Conservation (phyloP, 2,329 filamentous ascomycete species). For the Cercospora sp. region DNA sequence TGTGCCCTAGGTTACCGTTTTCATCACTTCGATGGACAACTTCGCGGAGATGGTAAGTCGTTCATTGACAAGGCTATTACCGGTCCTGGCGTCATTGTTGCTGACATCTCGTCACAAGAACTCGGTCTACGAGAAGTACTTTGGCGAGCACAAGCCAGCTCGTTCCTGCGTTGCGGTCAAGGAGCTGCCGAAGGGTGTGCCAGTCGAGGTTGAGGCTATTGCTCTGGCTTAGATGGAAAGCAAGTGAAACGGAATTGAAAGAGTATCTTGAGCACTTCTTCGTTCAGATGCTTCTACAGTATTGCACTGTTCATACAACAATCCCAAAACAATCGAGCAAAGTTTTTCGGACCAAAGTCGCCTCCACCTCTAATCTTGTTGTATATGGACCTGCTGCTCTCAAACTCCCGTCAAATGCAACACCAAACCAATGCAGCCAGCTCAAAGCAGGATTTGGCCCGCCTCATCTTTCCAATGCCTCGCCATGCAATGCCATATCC, state of each 20-base stretch:
- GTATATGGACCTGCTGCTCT: not conserved
- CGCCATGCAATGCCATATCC: not conserved
- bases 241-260: not conserved
- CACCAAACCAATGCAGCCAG: not conserved
- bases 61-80: not conserved
- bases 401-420: not conserved
- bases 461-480: not conserved
- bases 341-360: not conserved
- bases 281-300: not conserved
- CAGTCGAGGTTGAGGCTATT: conserved; percentile 88
- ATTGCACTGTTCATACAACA: not conserved
- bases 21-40: conserved; percentile 86
- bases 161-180: conserved; percentile 88
- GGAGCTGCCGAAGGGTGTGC: conserved; percentile 79
- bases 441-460: not conserved
- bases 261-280: not conserved
- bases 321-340: not conserved
- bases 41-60: conserved; percentile 66
- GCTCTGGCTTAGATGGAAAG: conserved; percentile 50
- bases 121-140: conserved; percentile 78
- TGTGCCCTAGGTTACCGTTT: conserved; percentile 58
- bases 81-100: not conserved
- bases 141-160: conserved; percentile 73
- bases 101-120: conserved; percentile 52
- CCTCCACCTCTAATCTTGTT: not conserved